Conservation (phyloP, 2,329 filamentous ascomycete genomes). For the Sphaerulina musiva region DNA sequence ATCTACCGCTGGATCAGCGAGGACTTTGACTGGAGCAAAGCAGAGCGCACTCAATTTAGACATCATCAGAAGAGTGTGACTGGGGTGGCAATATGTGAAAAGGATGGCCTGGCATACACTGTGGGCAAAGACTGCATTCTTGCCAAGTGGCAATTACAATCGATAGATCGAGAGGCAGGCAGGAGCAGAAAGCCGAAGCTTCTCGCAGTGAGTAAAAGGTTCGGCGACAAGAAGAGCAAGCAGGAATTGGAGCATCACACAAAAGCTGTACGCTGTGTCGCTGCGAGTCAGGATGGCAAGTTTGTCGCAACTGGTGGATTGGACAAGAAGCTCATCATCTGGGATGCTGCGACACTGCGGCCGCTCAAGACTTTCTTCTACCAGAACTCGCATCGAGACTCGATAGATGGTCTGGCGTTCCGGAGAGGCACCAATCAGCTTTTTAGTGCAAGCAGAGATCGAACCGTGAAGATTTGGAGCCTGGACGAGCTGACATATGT, state of each 20-base stretch:
- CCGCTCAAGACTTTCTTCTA: constrained; percentile 81
- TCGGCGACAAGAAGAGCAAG: constrained; percentile 54
- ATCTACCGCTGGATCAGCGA: constrained; percentile 75
- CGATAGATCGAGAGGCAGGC: constrained; percentile 7
- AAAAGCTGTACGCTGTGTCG: constrained; percentile 72
- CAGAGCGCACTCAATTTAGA: constrained; percentile 65
- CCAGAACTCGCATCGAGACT: constrained; percentile 85
- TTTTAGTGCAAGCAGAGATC: constrained; percentile 83
- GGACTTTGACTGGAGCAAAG: constrained; percentile 62
- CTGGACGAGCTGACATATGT: constrained; percentile 87
- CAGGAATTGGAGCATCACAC: constrained; percentile 58
- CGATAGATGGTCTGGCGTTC: constrained; percentile 78
- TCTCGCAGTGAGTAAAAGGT: constrained; percentile 53
- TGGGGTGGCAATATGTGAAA: constrained; percentile 59
- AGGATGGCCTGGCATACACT: constrained; percentile 77
- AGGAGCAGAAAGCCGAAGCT: constrained; percentile 50
- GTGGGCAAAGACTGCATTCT: constrained; percentile 77
- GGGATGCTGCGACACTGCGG: constrained; percentile 72
- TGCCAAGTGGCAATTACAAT: constrained; percentile 80
- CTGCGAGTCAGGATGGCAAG: constrained; percentile 80
- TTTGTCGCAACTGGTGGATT: constrained; percentile 85
- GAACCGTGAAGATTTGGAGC: constrained; percentile 93
- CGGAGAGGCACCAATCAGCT: constrained; percentile 69
- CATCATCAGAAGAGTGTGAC: constrained; percentile 74
- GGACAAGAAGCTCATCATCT: constrained; percentile 79